Percentiles rank a stretch among this genome's conserved stretches.
These are phyloP conservation scores for Berkeleyomyces rouxiae DNA, from an alignment of 2,329 filamentous ascomycete genomes.

Conservation along the genomic window DNA sequence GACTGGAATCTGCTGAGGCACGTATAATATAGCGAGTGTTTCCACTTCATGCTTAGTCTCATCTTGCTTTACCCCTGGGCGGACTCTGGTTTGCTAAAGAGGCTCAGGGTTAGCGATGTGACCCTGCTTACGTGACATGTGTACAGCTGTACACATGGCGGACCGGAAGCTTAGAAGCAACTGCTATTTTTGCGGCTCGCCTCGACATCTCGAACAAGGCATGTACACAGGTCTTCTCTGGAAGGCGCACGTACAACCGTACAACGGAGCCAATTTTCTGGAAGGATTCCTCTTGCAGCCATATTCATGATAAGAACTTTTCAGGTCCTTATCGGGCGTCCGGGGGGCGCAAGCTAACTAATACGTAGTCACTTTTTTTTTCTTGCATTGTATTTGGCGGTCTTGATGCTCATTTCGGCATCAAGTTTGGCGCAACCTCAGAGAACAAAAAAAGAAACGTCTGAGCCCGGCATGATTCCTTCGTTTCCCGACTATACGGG, in stretches of 20 bases:
- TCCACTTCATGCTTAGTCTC: too few species aligned
- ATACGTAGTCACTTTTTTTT: slow-evolving; percentile 1
- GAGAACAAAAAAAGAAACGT: not conserved
- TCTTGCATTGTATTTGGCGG: not conserved
- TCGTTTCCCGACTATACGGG: slow-evolving; percentile 60
- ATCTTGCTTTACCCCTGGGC: too few species aligned
- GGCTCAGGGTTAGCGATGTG: too few species aligned
- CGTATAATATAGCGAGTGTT: not conserved
- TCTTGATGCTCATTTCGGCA: not conserved
- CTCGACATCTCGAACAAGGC: too few species aligned
- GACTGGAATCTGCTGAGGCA: not conserved
- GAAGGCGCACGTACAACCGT: not conserved
- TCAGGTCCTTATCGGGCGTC: not conserved
- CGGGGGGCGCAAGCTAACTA: not conserved
- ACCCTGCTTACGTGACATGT: too few species aligned
- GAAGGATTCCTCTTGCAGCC: not conserved
- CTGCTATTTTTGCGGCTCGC: too few species aligned
- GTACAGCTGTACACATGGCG: too few species aligned
- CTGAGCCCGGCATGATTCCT: slow-evolving; percentile 30
- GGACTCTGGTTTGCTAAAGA: too few species aligned
- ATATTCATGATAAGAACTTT: not conserved
- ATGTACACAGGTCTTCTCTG: not conserved
- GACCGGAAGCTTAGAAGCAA: too few species aligned
- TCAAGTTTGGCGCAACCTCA: not conserved
- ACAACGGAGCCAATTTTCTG: not conserved